Evolutionary conservation across 2,329 filamentous ascomycete genomes (phyloP).

Genomic region (Diaporthe longicolla): DNA sequence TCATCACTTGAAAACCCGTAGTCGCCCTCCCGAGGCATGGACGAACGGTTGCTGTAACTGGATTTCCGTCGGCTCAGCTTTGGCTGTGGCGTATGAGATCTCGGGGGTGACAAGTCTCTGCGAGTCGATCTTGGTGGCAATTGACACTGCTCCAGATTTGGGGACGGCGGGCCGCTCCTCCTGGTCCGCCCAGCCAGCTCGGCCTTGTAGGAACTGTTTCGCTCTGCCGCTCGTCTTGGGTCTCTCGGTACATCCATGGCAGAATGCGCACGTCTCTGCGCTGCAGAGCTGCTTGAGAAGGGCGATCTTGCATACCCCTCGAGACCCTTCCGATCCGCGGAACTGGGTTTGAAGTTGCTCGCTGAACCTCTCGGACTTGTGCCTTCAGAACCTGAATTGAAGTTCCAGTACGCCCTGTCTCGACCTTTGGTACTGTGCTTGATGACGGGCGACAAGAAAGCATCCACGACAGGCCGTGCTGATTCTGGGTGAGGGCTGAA

Average conservation of each 20-base stretch:
- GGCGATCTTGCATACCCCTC: conserved; percentile 40
- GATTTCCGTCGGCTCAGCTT: conserved; percentile 49
- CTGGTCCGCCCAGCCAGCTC: conserved; percentile 40
- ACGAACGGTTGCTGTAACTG: conserved; percentile 47
- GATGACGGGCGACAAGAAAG: conserved; percentile 58
- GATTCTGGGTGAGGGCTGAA: conserved; percentile 47
- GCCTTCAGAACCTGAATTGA: conserved; percentile 42
- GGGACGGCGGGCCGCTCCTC: conserved; percentile 36
- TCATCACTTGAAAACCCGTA: conserved; percentile 58
- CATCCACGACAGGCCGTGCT: conserved; percentile 51
- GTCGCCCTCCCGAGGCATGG: conserved; percentile 50
- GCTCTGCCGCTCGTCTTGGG: conserved; percentile 39
- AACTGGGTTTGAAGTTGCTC: conserved; percentile 14
- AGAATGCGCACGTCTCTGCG: conserved; percentile 53
- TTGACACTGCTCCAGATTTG: conserved; percentile 47
- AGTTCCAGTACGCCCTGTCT: conserved; percentile 59
- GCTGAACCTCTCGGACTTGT: conserved; percentile 39
- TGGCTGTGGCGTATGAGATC: conserved; percentile 44
- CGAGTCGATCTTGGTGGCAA: conserved; percentile 49
- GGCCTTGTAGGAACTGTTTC: conserved; percentile 40
- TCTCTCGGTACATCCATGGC: conserved; percentile 45
- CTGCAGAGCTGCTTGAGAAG: conserved; percentile 40
- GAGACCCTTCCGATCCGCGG: conserved; percentile 43
- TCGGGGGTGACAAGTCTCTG: conserved; percentile 51
- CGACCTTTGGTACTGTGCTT: conserved; percentile 58